Base-by-base conservation (phyloP, 2,329 filamentous ascomycete species). In the Karstenula rhodostoma region DNA sequence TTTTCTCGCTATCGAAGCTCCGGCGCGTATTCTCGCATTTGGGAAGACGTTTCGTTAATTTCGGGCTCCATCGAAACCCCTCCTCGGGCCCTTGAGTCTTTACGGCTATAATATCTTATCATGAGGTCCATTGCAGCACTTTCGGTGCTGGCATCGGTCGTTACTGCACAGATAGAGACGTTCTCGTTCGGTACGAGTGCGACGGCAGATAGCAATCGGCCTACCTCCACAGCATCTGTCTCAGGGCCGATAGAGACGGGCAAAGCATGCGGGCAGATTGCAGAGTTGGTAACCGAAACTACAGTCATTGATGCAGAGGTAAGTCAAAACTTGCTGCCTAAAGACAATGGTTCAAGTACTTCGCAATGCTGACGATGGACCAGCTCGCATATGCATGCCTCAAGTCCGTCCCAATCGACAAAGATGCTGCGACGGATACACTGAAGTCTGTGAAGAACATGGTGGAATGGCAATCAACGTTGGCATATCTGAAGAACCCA, bases 381-480 rank as follows among this genome's bases (percentile, higher is more conserved):
- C 53, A 73, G 65, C 64, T 77, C 33, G 76, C 74, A 43, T 72
- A 73, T 52, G 68, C 71, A 22, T 80, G 78, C 60, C 61, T 79
- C 12, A 72, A 74, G 55, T 73, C 76, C 2, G 71, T 80, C 9
- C 78, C 77, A 0, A 72, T 80, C 37, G 60, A 67, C 27, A 52
- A 56, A 12, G 52, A 61, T 8, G 71, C 66, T 13, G 77, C 74
- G 4, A 67, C 63, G 0, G 22, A 56, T 2, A 76, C 75, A 17
- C 58, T 80, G 40, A 60, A 67, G 1, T 69, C 71, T 13, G 60
- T 80, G 17, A 75, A 74, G 50, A 67, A 72, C 35, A 76, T 79
- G 59, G 49, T 76, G 1, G 67, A 79, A 56, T 81, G 79, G 37
- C 78, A 82, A 47, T 79, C 77, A n/a, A 78, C 75, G 3, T 57